Evolutionary conservation across 2,329 filamentous ascomycete genomes (phyloP).

Genomic region (Claviceps purpurea): DNA sequence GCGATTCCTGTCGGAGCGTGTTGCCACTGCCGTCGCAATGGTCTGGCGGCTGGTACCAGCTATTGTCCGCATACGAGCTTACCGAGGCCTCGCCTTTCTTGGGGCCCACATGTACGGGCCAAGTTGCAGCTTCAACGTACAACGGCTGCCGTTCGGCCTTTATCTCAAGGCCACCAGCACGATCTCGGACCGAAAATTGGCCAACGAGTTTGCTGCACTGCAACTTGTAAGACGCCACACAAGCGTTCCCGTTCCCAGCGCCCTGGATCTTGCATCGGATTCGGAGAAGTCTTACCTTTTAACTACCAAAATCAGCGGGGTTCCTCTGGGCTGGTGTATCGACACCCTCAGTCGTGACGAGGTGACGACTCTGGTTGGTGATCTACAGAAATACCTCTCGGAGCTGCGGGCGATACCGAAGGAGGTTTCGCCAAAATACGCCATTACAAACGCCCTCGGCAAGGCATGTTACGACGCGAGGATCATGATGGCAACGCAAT

Average conservation of each 20-base stretch:
- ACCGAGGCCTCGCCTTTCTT: not conserved
- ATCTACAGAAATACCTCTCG: not conserved
- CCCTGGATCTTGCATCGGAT: conserved; percentile 2
- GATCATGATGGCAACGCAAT: too few species aligned
- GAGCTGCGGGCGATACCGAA: conserved; percentile 3
- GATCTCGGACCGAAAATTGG: not conserved
- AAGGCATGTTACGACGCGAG: conserved; percentile 1
- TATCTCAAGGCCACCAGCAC: conserved; percentile 6
- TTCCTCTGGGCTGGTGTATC: not conserved
- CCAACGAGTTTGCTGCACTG: conserved; percentile 4
- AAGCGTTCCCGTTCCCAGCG: not conserved
- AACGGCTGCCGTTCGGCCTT: conserved; percentile 10
- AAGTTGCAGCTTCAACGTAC: conserved; percentile 7
- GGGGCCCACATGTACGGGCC: conserved; percentile 5
- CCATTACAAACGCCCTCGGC: conserved; percentile 1
- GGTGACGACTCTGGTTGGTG: not conserved
- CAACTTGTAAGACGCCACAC: conserved; percentile 4
- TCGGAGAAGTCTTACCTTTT: conserved; percentile 1
- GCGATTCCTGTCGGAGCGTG: not conserved
- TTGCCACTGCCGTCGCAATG: not conserved
- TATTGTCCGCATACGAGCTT: not conserved
- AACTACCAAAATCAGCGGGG: not conserved
- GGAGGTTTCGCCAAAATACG: not conserved
- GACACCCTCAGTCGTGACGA: conserved; percentile 3
- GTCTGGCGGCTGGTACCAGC: not conserved